Evolutionary conservation across 1,139 yeast genomes (phyloP).

Genomic region (Diutina neorugosa): DNA sequence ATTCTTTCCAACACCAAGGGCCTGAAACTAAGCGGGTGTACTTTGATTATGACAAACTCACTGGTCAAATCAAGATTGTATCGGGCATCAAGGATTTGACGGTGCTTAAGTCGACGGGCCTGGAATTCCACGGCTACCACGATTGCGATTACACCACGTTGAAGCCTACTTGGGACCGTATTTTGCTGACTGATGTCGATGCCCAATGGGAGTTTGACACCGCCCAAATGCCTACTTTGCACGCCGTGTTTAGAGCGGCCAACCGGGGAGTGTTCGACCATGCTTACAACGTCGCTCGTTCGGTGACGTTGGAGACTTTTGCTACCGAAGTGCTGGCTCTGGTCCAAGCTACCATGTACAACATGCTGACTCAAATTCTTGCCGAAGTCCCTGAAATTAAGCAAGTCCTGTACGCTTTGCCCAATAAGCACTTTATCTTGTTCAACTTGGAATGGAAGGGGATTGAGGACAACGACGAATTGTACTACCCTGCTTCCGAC

Average conservation of each 20-base stretch:
- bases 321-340: conserved; percentile 81
- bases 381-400: conserved; percentile 41
- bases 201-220: conserved; percentile 61
- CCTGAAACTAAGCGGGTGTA: conserved; percentile 59
- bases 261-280: conserved; percentile 52
- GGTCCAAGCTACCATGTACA: conserved; percentile 93
- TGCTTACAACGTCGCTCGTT: conserved; percentile 49
- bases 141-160: conserved; percentile 82
- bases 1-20: conserved; percentile 77
- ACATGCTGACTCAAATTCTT: conserved; percentile 71
- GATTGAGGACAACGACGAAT: conserved; percentile 62
- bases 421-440: conserved; percentile 83
- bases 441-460: conserved; percentile 80
- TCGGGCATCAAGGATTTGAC: conserved; percentile 76
- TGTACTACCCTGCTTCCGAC: conserved; percentile 82
- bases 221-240: conserved; percentile 29
- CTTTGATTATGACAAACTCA: conserved; percentile 37
- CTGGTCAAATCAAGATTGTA: conserved; percentile 39
- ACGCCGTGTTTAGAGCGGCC: conserved; percentile 40
- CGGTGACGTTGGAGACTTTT: conserved; percentile 60
- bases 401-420: conserved; percentile 61
- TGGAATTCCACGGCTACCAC: conserved; percentile 83
- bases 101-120: conserved; percentile 83
- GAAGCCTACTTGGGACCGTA: conserved; percentile 70
- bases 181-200: conserved; percentile 77